Percentiles rank a stretch among this genome's conserved stretches.
Evolutionary conservation across 2,329 filamentous ascomycete species (phyloP).

Genomic region (Beauveria varroae): DNA sequence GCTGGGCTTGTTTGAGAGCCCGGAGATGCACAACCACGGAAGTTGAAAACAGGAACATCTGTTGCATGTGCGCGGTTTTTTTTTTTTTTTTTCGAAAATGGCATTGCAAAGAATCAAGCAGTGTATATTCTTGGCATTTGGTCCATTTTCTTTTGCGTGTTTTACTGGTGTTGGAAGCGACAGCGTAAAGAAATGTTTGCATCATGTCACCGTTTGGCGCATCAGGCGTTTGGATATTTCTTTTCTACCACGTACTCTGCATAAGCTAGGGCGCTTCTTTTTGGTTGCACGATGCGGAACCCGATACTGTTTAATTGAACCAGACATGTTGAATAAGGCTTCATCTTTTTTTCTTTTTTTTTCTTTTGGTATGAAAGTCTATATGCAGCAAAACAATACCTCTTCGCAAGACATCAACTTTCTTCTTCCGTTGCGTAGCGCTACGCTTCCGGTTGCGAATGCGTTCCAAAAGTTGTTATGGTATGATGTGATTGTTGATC

Average conservation of each 20-base stretch:
- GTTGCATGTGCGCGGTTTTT: background rate
- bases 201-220: background rate
- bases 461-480: too few relatives aligned
- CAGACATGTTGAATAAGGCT: background rate
- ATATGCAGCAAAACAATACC: background rate
- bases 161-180: background rate
- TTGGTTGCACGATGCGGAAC: background rate
- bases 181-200: background rate
- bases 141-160: background rate
- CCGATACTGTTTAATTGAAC: background rate
- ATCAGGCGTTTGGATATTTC: background rate
- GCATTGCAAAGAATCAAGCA: constrained; percentile 8
- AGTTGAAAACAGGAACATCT: background rate
- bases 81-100: background rate
- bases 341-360: background rate
- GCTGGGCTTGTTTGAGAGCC: constrained; percentile 44
- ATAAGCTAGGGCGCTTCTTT: background rate
- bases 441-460: too few relatives aligned
- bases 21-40: constrained; percentile 21
- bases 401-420: background rate
- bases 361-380: background rate
- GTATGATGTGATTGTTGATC: too few relatives aligned
- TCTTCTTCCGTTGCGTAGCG: background rate
- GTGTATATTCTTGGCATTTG: background rate
- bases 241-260: background rate